Evolutionary conservation across 163 green algal genomes (phyloP).

Genomic region (Scenedesmus sp.): DNA sequence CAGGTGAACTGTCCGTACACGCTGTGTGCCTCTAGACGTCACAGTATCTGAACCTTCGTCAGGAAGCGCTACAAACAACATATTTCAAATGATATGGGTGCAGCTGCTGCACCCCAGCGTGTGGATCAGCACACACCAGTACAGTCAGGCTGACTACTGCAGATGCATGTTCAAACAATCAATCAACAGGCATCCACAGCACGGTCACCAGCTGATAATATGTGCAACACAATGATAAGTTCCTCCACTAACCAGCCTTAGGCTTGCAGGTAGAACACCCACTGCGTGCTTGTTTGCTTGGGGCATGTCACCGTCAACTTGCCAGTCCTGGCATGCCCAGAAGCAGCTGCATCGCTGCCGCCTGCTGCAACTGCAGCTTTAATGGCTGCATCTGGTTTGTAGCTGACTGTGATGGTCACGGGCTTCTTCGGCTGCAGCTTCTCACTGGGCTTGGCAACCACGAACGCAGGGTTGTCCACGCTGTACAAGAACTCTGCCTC

Average conservation of each 20-base stretch:
- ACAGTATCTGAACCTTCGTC: not conserved
- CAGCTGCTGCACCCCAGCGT: not conserved
- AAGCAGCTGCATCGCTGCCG: conserved; percentile 46
- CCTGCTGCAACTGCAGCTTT: not conserved
- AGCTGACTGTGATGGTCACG: conserved; percentile 73
- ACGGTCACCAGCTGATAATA: not conserved
- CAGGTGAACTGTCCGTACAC: not conserved
- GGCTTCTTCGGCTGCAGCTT: conserved; percentile 81
- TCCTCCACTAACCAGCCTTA: conserved; percentile 15
- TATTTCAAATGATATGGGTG: not conserved
- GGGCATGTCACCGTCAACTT: conserved; percentile 86
- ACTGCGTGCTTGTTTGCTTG: conserved; percentile 69
- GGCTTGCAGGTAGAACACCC: conserved; percentile 86
- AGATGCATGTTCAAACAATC: not conserved
- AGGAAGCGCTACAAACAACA: not conserved
- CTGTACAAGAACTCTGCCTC: conserved; percentile 79
- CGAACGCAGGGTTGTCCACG: conserved; percentile 87
- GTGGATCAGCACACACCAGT: not conserved
- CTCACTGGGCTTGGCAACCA: conserved; percentile 69
- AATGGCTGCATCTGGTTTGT: conserved; percentile 65
- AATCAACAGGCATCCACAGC: not conserved
- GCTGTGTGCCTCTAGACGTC: not conserved
- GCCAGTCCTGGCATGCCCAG: conserved; percentile 57
- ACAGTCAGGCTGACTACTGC: conserved; percentile 1
- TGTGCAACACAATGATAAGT: not conserved